Conservation (phyloP, 345 rosid species). For the Hirschfeldia incana region DNA sequence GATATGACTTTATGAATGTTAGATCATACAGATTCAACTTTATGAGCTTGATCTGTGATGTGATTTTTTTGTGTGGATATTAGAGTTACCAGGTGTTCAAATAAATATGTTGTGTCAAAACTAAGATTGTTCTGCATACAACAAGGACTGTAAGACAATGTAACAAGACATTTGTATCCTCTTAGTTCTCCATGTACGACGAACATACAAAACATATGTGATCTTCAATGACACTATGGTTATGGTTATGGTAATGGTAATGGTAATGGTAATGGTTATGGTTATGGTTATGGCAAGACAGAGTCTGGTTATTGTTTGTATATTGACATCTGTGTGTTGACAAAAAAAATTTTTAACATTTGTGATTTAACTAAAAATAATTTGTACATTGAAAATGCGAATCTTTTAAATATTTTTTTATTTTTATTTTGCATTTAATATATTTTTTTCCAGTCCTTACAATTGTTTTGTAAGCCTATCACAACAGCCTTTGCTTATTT, state of each 20-base stretch:
- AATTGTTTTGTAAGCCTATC: not conserved
- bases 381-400: not conserved
- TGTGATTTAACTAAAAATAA: too few relatives aligned
- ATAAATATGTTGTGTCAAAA: not conserved
- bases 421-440: not conserved
- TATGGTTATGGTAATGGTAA: not conserved
- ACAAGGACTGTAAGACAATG: not conserved
- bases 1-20: conserved; percentile 20
- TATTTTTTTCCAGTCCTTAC: not conserved
- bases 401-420: not conserved
- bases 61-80: conserved; percentile 23
- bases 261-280: too few relatives aligned
- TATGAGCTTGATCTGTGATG: conserved; percentile 15
- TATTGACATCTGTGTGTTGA: too few relatives aligned
- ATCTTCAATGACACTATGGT: not conserved
- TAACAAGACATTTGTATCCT: not conserved
- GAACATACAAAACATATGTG: conserved; percentile 7
- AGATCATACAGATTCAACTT: conserved; percentile 21
- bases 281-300: too few relatives aligned
- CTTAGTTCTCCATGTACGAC: not conserved
- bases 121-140: conserved; percentile 5
- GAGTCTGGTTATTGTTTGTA: not conserved
- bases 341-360: too few relatives aligned
- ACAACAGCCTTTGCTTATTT: conserved; percentile 46
- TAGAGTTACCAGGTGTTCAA: conserved; percentile 5